Evolutionary conservation across 108 stramenopile species (phyloP).

Genomic region (Fragilariopsis cylindrus): DNA sequence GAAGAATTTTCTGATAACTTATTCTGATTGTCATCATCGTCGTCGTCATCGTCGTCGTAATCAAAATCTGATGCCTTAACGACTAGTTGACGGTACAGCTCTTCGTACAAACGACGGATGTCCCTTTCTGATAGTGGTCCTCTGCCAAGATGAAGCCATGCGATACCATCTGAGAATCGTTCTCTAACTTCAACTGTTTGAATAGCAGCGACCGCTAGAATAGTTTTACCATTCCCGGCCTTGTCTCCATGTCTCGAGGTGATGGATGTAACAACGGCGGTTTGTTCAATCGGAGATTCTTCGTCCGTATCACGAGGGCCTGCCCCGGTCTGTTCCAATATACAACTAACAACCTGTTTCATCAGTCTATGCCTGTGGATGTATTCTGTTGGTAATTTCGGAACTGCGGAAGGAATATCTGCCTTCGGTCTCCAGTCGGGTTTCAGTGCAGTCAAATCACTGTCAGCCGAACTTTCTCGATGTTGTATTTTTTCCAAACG

Average conservation of each 20-base stretch:
- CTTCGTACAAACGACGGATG: constrained; percentile 81
- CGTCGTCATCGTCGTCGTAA: constrained; percentile 37
- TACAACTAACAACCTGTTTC: constrained; percentile 88
- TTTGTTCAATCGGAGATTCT: constrained; percentile 35
- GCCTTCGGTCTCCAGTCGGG: constrained; percentile 85
- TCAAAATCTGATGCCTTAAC: constrained; percentile 53
- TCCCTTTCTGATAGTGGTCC: constrained; percentile 75
- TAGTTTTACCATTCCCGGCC: constrained; percentile 89
- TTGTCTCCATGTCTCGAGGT: constrained; percentile 88
- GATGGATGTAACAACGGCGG: constrained; percentile 75
- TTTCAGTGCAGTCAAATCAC: constrained; percentile 60
- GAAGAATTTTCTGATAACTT: constrained; percentile 30
- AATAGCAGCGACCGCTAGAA: constrained; percentile 84
- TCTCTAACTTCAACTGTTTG: constrained; percentile 87
- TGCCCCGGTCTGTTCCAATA: constrained; percentile 60
- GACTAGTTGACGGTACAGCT: constrained; percentile 76
- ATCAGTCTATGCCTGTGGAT: constrained; percentile 86
- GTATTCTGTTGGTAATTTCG: constrained; percentile 83
- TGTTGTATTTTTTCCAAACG: constrained; percentile 75
- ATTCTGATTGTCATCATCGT: constrained; percentile 38
- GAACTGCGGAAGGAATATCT: constrained; percentile 81
- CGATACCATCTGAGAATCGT: constrained; percentile 88
- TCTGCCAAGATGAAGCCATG: constrained; percentile 82
- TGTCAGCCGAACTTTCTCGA: constrained; percentile 49
- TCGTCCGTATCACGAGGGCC: constrained; percentile 66